phyloP scores from a whole-genome alignment of 2,329 filamentous ascomycete species.

The Sporothrix curviconia region DNA sequence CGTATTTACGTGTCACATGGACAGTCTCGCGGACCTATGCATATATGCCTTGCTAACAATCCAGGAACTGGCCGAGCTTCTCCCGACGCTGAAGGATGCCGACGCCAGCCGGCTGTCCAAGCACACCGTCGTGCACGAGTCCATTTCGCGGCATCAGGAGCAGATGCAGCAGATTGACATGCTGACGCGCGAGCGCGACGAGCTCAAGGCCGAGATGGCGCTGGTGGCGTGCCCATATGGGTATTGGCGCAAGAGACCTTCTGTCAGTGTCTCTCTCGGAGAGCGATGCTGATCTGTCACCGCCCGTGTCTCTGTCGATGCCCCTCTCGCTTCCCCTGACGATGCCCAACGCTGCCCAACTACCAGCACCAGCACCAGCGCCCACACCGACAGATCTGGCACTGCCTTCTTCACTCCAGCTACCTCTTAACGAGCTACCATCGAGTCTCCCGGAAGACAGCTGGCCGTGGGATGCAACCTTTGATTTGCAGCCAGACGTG shows the following conservation, averaged over 20 bases:
- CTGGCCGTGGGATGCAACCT: neutral
- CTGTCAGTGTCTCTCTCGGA: no score
- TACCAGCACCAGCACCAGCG: neutral
- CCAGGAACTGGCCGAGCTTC: conserved; percentile 7
- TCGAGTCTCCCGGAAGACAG: no score
- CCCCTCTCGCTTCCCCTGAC: neutral
- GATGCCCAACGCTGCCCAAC: neutral
- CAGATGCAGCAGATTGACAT: neutral
- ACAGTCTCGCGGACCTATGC: no score
- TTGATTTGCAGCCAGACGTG: neutral
- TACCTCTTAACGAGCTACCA: no score
- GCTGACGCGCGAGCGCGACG: conserved; percentile 6
- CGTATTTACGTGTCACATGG: no score
- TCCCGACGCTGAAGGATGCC: conserved; percentile 1
- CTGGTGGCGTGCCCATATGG: conserved; percentile 5
- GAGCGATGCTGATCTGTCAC: neutral
- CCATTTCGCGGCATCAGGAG: conserved; percentile 10
- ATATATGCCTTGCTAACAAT: neutral
- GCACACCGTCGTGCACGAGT: conserved; percentile 13
- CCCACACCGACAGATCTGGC: no score
- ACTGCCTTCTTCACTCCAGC: no score
- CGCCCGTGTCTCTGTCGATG: neutral
- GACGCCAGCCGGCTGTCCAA: conserved; percentile 14
- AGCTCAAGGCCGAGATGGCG: conserved; percentile 5
- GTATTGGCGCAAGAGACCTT: no score